Evolutionary conservation across 2,329 filamentous ascomycete species (phyloP), one percentile per base, ranked within the genome.

Genomic region (Calonectria crousiana): DNA sequence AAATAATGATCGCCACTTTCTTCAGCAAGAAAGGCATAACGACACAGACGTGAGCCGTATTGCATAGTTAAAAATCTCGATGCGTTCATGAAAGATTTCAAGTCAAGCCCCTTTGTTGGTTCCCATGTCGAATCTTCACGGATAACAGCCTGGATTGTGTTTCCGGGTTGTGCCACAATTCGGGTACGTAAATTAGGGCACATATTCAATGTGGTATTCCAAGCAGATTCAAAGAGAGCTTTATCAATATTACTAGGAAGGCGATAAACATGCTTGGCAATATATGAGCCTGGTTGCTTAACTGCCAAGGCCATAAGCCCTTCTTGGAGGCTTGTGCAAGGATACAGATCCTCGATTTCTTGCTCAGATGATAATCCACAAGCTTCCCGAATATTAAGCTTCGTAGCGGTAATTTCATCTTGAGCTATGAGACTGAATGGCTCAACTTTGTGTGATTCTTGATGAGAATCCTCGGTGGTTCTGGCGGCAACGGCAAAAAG

Each of bases 321-420:
- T 70, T 82, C 82, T 47, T 86, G 85, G 0, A 86, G 69, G 1
- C 82, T 74, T 0, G 84, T 83, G 71, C 82, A 84, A 3, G 85
- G 85, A 41, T 82, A 67, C 9, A 51, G 23, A 9, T 67, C 65
- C 16, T 67, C 65, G 20, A 67, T 32, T 13, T 53, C 49, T 11
- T 41, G 26, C 5, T 60, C 60, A 6, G 44, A 32, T 38, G 23
- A 26, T 8, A 70, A 36, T 10, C 62, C 52, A n/a, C 67, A 56
- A 6, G 56, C 41, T 6, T 28, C 20, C 41, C 14, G 23, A 13
- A 64, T 26, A 13, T 28, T 23, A 9, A 23, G 41, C 13, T 64
- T 64, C 5, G 41, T 16, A 2, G 58, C 38, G 18, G 18, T 6
- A 14, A n/a, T 23, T 38, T 64, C 58, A 20, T 47, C 58, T 4